These are phyloP conservation scores for Corynascus novoguineensis DNA, from an alignment of 495 filamentous ascomycete species.

Conservation along the genomic window DNA sequence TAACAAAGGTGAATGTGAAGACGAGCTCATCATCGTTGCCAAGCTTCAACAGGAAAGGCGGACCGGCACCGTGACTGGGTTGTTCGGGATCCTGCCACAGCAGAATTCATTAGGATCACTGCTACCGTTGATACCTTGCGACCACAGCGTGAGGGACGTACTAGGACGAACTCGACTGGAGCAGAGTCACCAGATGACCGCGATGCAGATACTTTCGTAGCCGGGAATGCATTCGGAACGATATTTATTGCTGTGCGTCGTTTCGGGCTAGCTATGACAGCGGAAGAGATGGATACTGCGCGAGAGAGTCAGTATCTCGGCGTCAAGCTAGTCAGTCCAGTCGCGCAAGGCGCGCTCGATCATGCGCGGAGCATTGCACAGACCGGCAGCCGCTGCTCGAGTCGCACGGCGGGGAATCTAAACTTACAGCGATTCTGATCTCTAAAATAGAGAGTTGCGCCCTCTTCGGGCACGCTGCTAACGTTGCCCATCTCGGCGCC, in stretches of 20 bases:
- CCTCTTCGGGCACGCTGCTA: conserved; percentile 84
- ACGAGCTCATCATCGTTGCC: conserved; percentile 83
- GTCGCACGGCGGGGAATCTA: conserved; percentile 6
- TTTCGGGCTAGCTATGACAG: conserved; percentile 71
- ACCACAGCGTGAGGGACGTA: conserved; percentile 30
- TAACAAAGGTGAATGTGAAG: conserved; percentile 87
- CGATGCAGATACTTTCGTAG: conserved; percentile 69
- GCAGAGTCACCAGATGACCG: conserved; percentile 68
- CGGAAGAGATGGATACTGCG: conserved; percentile 72
- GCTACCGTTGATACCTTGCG: not conserved
- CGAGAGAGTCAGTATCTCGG: conserved; percentile 2
- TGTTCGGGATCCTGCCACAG: conserved; percentile 70
- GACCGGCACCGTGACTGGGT: conserved; percentile 46
- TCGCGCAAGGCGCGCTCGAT: not conserved
- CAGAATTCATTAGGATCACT: not conserved
- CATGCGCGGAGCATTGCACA: conserved; percentile 2
- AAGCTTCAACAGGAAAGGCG: conserved; percentile 79
- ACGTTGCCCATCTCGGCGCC: conserved; percentile 77
- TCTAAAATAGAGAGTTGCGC: conserved; percentile 72
- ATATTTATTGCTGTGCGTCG: conserved; percentile 70
- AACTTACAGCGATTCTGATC: conserved; percentile 80
- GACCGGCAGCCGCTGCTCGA: not conserved
- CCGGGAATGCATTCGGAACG: conserved; percentile 83
- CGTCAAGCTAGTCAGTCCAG: not conserved
- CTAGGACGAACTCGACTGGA: conserved; percentile 88